Evolutionary conservation across 2,329 filamentous ascomycete genomes (phyloP).

Genomic region (Trichoderma citrinoviride): DNA sequence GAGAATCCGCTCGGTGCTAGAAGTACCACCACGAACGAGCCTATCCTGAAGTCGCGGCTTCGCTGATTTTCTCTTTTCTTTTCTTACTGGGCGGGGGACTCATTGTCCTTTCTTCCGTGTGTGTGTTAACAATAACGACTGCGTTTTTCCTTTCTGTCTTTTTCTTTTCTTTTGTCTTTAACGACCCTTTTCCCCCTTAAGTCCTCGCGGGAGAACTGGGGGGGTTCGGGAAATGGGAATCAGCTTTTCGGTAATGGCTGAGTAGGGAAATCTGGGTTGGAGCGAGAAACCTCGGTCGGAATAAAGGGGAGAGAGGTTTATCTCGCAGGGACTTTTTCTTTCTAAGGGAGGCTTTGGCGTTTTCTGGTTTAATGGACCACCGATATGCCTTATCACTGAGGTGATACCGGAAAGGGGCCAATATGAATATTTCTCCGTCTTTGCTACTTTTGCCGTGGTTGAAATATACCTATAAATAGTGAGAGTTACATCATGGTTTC

Average conservation of each 20-base stretch:
- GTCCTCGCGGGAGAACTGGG: not conserved
- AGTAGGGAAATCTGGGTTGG: not conserved
- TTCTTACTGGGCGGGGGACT: not conserved
- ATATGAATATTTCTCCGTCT: constrained; percentile 7
- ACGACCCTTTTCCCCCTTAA: not conserved
- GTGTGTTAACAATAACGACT: not conserved
- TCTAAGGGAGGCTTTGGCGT: constrained; percentile 1
- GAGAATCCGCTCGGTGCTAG: constrained; percentile 42
- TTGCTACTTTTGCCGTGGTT: not conserved
- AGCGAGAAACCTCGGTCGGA: not conserved
- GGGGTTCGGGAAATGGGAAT: not conserved
- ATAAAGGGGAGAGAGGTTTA: not conserved
- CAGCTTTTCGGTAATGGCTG: not conserved
- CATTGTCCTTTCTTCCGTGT: no score
- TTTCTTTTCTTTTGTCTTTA: not conserved
- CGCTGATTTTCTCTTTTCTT: constrained; percentile 14
- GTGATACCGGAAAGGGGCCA: constrained; percentile 12
- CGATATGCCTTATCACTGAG: not conserved
- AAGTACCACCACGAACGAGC: constrained; percentile 29
- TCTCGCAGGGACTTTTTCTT: not conserved
- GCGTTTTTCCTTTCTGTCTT: not conserved
- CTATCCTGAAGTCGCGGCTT: constrained; percentile 22
- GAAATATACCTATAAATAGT: not conserved
- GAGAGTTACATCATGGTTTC: not conserved
- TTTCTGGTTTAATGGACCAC: not conserved